Conservation (phyloP, 2,329 filamentous ascomycete genomes). For the Xylaria sp. region DNA sequence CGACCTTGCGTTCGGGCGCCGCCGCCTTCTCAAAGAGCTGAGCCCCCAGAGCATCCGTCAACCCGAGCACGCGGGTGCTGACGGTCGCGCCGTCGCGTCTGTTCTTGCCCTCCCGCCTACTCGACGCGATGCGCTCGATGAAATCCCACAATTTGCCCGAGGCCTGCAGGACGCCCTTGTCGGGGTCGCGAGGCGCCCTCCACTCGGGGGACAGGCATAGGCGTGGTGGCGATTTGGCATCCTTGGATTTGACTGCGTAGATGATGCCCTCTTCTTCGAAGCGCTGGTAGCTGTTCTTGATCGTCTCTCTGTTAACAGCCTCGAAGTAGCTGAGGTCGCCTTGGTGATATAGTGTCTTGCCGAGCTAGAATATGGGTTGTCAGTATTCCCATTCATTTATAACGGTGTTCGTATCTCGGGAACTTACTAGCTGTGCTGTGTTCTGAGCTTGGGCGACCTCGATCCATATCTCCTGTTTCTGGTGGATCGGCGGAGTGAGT, state of each 20-base stretch:
- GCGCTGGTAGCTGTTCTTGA: conserved; percentile 90
- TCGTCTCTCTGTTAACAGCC: conserved; percentile 96
- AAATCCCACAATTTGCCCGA: conserved; percentile 90
- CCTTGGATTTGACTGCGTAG: conserved; percentile 74
- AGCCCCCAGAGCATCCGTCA: conserved; percentile 79
- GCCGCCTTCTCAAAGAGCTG: conserved; percentile 72
- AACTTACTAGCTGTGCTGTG: conserved; percentile 78
- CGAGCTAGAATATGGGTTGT: conserved; percentile 65
- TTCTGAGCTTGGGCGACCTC: conserved; percentile 81
- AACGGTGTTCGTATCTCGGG: not conserved
- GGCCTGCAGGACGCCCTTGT: conserved; percentile 70
- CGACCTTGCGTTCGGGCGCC: conserved; percentile 50
- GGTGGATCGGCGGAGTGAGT: conserved; percentile 74
- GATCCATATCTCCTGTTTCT: conserved; percentile 78
- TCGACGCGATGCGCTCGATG: conserved; percentile 84
- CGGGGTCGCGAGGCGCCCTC: conserved; percentile 72
- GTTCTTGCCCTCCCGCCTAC: conserved; percentile 92
- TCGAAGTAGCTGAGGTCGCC: conserved; percentile 97
- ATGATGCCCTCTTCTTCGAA: conserved; percentile 94
- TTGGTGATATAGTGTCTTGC: conserved; percentile 97
- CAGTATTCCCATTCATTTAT: conserved; percentile 26
- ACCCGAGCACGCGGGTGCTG: conserved; percentile 77
- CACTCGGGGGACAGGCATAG: conserved; percentile 79
- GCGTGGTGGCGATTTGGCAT: conserved; percentile 67
- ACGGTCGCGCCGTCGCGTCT: conserved; percentile 92